A percentile compares a stretch with the other conserved stretches of the same genome.
These are phyloP conservation scores for Porcisia deanei DNA, from an alignment of 208 protist genomes.

Conservation along the genomic window DNA sequence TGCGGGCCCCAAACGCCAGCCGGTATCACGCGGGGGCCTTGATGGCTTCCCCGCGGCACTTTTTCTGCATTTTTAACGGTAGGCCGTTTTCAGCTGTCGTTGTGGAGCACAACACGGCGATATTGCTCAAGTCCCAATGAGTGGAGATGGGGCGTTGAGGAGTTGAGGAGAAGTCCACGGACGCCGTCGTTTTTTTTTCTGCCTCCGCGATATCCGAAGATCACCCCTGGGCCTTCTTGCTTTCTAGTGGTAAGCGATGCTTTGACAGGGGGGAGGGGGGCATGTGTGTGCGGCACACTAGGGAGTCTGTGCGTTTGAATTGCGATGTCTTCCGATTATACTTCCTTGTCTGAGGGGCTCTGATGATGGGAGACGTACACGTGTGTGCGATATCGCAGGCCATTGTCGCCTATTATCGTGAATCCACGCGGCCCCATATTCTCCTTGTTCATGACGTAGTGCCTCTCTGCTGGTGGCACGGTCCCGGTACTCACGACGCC, in stretches of 20 bases:
- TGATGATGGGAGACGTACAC: neutral
- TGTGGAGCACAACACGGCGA: conserved; percentile 60
- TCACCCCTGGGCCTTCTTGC: neutral
- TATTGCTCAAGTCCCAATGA: conserved; percentile 42
- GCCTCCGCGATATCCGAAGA: neutral
- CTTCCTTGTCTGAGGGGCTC: neutral
- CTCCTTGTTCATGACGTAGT: neutral
- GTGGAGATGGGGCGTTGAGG: no score
- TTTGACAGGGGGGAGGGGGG: neutral
- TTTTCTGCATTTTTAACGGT: conserved; percentile 25
- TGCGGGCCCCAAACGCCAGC: conserved; percentile 26
- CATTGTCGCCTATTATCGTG: neutral
- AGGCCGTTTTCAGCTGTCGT: conserved; percentile 38
- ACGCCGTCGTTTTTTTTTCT: neutral
- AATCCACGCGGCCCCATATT: neutral
- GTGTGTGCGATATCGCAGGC: neutral
- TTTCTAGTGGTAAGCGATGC: neutral
- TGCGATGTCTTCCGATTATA: neutral
- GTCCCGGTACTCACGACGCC: neutral
- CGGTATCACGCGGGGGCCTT: conserved; percentile 13
- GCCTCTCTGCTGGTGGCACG: neutral
- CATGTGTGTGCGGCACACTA: neutral
- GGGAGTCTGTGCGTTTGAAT: neutral
- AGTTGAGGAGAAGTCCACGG: neutral
- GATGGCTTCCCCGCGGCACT: conserved; percentile 20